Base-by-base conservation (phyloP, 345 rosid genomes). In the Eucalyptus globulus region DNA sequence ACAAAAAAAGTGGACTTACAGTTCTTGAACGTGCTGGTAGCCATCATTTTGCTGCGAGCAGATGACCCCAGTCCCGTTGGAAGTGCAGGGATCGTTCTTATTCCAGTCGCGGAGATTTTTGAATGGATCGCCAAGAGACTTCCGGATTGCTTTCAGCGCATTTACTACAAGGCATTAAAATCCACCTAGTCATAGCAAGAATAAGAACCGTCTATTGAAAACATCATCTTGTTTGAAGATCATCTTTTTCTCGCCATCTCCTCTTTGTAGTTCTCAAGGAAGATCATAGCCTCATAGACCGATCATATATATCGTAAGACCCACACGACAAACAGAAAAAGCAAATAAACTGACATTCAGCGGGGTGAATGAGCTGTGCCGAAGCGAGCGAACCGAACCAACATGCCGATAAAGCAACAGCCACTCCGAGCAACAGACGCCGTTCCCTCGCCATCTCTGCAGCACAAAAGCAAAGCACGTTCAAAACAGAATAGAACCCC, bases 31-130 rank as follows among this genome's bases (percentile, higher is more conserved):
- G 89, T 96, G 99, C 31, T 89, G 93, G 94, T 95, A 97, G 91
- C 95, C 95, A 49, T 49, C 50, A 49, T 12, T 12, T 12, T 49
- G 50, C 88, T 94, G 94, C 88, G 51, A 92, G 90, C 99, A 98
- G 76, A 94, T 85, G 90, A 98, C 95, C 43, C 99, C 99, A 15
- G 98, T 98, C 99, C 99, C 97, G 50, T 96, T 94, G 14, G 97
- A 93, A 51, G 91, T 90, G 91, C 99, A 97, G 0, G 99, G 99
- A 88, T 98, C 99, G 50, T 97, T 97, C 31, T 92, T 91, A 24
- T 89, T 89, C 99, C 99, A 98, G 87, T 94, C 94, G 62, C 92
- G 94, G 91, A 98, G 93, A 88, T 94, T 94, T n/a, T 89, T 92
- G 80, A 92, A 88, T 43, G 93, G 87, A 92, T 98, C 99, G 51